Conservation (phyloP, 2,329 filamentous ascomycete genomes). For the Apiospora malaysiana region DNA sequence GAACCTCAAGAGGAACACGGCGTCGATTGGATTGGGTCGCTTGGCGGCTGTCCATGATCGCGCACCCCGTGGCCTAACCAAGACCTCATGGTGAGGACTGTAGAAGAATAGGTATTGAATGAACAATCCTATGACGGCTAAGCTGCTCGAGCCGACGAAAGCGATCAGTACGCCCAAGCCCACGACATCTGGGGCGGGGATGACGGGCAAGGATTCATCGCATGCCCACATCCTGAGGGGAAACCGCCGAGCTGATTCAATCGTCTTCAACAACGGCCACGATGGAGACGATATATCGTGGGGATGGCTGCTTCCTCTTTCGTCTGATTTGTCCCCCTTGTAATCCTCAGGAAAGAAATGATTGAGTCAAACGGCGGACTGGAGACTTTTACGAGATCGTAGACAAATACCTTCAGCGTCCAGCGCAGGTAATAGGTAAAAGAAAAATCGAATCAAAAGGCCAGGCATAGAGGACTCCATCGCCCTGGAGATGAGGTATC, state of each 20-base stretch:
- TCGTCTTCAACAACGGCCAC: neutral
- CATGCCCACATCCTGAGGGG: slow-evolving; percentile 21
- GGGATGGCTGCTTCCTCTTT: neutral
- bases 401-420: neutral
- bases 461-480: slow-evolving; percentile 3
- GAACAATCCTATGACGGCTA: slow-evolving; percentile 31
- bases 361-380: neutral
- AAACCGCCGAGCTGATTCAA: neutral
- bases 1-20: slow-evolving; percentile 30
- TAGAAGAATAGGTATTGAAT: slow-evolving; percentile 35
- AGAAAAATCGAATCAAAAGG: neutral
- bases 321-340: neutral
- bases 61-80: neutral
- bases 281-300: neutral
- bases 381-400: neutral
- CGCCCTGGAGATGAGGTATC: neutral
- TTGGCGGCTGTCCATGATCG: slow-evolving; percentile 12
- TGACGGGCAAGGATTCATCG: slow-evolving; percentile 10
- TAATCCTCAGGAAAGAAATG: neutral
- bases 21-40: slow-evolving; percentile 31
- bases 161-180: slow-evolving; percentile 33
- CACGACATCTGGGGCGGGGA: slow-evolving; percentile 30
- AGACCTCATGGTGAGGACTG: slow-evolving; percentile 27
- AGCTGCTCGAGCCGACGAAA: slow-evolving; percentile 31
- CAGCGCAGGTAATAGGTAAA: slow-evolving; percentile 18